A percentile compares a stretch with the other conserved stretches of the same genome.
Conservation (phyloP, 2,329 filamentous ascomycete species). For the Microcyclosporella mali region DNA sequence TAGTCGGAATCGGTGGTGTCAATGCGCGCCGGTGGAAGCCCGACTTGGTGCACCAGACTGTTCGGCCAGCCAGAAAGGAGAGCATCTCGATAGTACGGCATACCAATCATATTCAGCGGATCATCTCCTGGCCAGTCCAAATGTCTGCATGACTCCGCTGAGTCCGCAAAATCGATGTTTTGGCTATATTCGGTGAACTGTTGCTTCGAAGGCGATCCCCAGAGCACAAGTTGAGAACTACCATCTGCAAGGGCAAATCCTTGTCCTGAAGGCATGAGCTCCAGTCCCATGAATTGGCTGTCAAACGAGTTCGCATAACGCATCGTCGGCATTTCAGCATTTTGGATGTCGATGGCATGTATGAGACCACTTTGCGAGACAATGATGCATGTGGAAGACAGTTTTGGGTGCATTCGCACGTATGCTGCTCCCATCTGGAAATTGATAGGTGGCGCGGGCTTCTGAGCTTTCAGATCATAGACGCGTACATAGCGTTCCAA, state of each 20-base stretch:
- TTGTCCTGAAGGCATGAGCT: conserved; percentile 82
- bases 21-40: conserved; percentile 64
- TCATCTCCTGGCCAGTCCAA: conserved; percentile 51
- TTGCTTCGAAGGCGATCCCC: conserved; percentile 79
- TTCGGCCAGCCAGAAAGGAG: conserved; percentile 86
- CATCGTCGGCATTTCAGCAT: conserved; percentile 79
- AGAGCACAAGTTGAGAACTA: conserved; percentile 73
- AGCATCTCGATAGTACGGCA: conserved; percentile 87
- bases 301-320: conserved; percentile 71
- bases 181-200: conserved; percentile 78
- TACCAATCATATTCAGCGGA: conserved; percentile 77
- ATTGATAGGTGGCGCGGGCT: conserved; percentile 81
- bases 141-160: conserved; percentile 49
- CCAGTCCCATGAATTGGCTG: conserved; percentile 69
- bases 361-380: conserved; percentile 88
- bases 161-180: conserved; percentile 70
- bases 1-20: conserved; percentile 66
- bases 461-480: conserved; percentile 87
- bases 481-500: conserved; percentile 91
- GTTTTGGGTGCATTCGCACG: conserved; percentile 91
- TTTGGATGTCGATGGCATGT: conserved; percentile 93
- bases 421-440: conserved; percentile 89
- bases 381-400: conserved; percentile 92
- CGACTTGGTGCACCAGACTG: conserved; percentile 76
- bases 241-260: conserved; percentile 74